Base-by-base conservation (phyloP, 2,329 filamentous ascomycete genomes). In the Ceratocystiopsis sp. region DNA sequence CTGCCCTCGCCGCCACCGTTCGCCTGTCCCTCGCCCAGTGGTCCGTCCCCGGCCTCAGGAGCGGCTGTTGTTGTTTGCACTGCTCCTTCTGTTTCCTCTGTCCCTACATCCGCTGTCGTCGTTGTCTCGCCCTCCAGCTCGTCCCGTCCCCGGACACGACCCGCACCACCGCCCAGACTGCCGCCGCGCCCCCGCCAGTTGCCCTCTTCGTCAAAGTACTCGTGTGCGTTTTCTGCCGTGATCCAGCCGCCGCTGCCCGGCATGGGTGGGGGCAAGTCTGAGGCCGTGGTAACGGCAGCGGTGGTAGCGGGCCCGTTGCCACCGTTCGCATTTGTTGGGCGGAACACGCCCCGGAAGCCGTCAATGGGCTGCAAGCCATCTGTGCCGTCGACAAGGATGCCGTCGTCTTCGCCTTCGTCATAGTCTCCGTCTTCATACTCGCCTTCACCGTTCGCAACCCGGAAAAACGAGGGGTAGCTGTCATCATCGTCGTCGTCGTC, bases 221-320 rank as follows among this genome's bases (percentile, higher is more conserved):
- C 74, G 49, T 80, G 68, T 57, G 93, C 78, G 53, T 95, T 96
- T 45, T 94, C 89, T 10, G 84, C 82, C 15, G 89, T 96, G 55
- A 96, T 86, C 83, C 83, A 89, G 0, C 82, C 82, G 0, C 73
- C 74, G 41, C 80, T 84, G 1, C 82, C 81, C 0, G 82, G 80
- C 58, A 82, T 73, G 0, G 77, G 72, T 2, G 75, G 75, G n/a
- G 76, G 76, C 19, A 80, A 54, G 2, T 67, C 69, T 0, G 71
- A 71, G 34, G 52, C 48, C 3, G 41, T 13, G 44, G 64, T 60
- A 0, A 71, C 73, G 34, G 64, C 61, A 10, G 29, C 35, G 4
- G 36, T 33, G 14, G 63, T 61, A 7, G 51, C 51, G 15, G 52
- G 51, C 13, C 60, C 58, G 25, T 29, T 8, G 25, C 25, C 25